Evolutionary conservation across 1,284 basidiomycete genomes (phyloP), one percentile per base, ranked within the genome.

Genomic region (Leccinum solheimii): DNA sequence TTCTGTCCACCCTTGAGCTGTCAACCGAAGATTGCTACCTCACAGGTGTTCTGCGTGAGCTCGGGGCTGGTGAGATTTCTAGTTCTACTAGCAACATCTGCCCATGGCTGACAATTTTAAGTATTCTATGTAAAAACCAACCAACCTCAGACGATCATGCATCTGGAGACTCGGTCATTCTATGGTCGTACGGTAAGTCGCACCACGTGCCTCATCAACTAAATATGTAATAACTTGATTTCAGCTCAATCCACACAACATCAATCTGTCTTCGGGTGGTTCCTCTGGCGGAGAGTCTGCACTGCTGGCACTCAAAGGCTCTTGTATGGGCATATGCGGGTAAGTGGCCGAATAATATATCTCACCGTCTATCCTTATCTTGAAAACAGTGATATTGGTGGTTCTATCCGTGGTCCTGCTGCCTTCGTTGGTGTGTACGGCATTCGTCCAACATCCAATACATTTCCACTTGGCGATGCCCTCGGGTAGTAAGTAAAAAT

Each of bases 241-340:
- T 45, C 23, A 73, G 52, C 67, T 76, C 11, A 84, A 85, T 63
- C 83, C 83, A 3, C 71, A 74, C 71, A 84, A 85, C 63, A 77
- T 78, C 1, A 65, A 69, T 53, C 69, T 82, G 10, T 77, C 79
- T 1, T 68, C 79, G 0, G 83, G 84, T 14, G 84, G 84, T 30
- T 79, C 78, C 38, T 80, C 78, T 3, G 84, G 84, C 11, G 84
- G 84, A 32, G 83, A 84, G 68, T 76, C 81, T 0, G 82, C 83
- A 0, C 66, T 86, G n/a, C 67, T 85, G 3, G 79, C 80, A 5
- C 70, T 82, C 58, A 77, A 77, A 36, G 85, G 83, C 7, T 77
- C 77, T 21, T 77, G 76, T n/a, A 69, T 86, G 55, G 83, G 85
- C 5, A 75, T 85, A 9, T 83, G 84, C 19, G 81, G 74, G 59